phyloP scores from a whole-genome alignment of 2,329 filamentous ascomycete species.

The Claviceps sp. region DNA sequence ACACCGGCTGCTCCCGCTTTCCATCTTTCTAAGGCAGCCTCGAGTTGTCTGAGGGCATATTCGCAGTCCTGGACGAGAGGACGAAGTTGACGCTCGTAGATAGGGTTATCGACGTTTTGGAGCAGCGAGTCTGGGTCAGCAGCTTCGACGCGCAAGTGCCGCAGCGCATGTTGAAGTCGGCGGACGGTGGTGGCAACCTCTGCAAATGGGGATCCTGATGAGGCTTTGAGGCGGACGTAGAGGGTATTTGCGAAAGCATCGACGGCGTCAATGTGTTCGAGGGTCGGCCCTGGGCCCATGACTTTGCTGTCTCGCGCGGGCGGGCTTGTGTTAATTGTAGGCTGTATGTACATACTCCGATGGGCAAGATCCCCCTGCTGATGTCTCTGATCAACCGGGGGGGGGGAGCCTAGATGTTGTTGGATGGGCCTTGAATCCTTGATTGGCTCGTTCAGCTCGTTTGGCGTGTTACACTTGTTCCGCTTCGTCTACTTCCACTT shows the following conservation, averaged over 20 bases:
- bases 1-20: conserved; percentile 11
- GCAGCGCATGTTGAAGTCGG: conserved; percentile 40
- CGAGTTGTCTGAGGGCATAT: conserved; percentile 40
- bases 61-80: conserved; percentile 42
- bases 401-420: no score
- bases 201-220: conserved; percentile 32
- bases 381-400: no score
- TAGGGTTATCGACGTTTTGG: conserved; percentile 26
- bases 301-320: conserved; percentile 6
- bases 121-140: conserved; percentile 43
- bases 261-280: conserved; percentile 38
- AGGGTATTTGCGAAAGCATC: conserved; percentile 42
- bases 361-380: no score
- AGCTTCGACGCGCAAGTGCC: conserved; percentile 44
- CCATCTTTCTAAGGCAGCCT: conserved; percentile 37
- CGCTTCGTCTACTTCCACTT: no score
- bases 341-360: neutral
- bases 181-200: conserved; percentile 37
- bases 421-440: no score
- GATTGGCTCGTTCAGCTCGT: no score
- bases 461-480: no score
- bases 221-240: conserved; percentile 36
- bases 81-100: conserved; percentile 35
- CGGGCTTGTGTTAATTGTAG: neutral
- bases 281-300: conserved; percentile 20